Base-by-base conservation (phyloP, 176 grass and related monocot genomes). In the Aegilops umbellulata region DNA sequence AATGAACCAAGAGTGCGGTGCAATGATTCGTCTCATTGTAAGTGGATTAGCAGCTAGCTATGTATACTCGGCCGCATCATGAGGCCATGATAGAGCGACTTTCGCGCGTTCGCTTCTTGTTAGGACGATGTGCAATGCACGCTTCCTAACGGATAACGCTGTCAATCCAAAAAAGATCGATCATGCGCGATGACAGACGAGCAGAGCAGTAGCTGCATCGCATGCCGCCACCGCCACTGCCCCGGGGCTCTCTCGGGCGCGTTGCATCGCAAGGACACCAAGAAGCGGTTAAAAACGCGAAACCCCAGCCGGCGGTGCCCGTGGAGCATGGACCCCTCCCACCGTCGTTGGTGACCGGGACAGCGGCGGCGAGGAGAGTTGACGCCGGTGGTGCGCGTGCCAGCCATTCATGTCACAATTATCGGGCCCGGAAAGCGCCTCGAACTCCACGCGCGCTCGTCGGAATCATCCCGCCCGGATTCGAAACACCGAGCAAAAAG, bases 321-420 rank as follows among this genome's bases (percentile, higher is more conserved):
- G 20, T 42, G 71, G 23, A 49, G 7, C 41, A 39, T 74, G 71
- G 71, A 74, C 70, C 77, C 13, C 13, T 16, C 6, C 57, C 22
- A 25, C 25, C 72, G 24, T 17, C 10, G 36, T 30, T 29, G 20
- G 26, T 20, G 41, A 68, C 41, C 7, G 79, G 79, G 41, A n/a
- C 8, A 24, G 63, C 4, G 38, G 23, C 24, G 36, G 65, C 14
- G 30, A 31, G 60, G 60, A 3, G 32, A 38, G 65, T 58, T 38
- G 80, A 72, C 53, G 58, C 53, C 35, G 58, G 58, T 49, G n/a
- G 63, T 78, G 79, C 39, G 79, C 63, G 84, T 83, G 84, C 84
- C 72, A 44, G 75, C 46, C 85, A 84, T 87, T 84, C 46, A 80
- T 84, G 89, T 26, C 68, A 20, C 89, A 84, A 80, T 91, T 80